Evolutionary conservation across 2,329 filamentous ascomycete genomes (phyloP).

Genomic region (Spiromastix sp.): DNA sequence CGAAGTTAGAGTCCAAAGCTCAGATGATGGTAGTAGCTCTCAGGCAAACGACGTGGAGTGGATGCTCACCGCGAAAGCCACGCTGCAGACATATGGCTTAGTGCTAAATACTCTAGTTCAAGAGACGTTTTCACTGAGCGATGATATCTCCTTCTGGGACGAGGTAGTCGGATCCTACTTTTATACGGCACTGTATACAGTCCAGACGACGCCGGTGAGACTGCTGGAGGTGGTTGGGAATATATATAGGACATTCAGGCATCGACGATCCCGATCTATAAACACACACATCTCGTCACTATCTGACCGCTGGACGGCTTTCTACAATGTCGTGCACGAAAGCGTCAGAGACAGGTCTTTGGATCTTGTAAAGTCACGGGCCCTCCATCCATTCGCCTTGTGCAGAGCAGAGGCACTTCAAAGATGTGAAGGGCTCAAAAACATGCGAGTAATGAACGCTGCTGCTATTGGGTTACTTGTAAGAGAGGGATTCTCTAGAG

Average conservation of each 20-base stretch:
- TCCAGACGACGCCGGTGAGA: slow-evolving; percentile 72
- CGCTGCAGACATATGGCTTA: slow-evolving; percentile 78
- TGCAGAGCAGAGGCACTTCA: slow-evolving; percentile 62
- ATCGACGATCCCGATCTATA: slow-evolving; percentile 21
- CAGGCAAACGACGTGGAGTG: slow-evolving; percentile 78
- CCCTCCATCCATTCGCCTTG: slow-evolving; percentile 69
- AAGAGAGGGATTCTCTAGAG: slow-evolving; percentile 69
- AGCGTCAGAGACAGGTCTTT: slow-evolving; percentile 65
- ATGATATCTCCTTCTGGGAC: slow-evolving; percentile 95
- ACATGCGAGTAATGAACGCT: slow-evolving; percentile 68
- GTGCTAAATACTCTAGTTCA: slow-evolving; percentile 68
- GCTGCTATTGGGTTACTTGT: slow-evolving; percentile 80
- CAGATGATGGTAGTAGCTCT: slow-evolving; percentile 25
- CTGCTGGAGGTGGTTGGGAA: slow-evolving; percentile 63
- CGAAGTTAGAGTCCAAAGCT: slow-evolving; percentile 17
- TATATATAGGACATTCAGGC: slow-evolving; percentile 49
- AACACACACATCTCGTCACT: slow-evolving; percentile 18
- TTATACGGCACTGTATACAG: slow-evolving; percentile 69
- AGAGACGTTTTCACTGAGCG: slow-evolving; percentile 69
- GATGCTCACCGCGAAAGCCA: slow-evolving; percentile 82
- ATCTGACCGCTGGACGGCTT: slow-evolving; percentile 44
- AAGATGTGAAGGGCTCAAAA: slow-evolving; percentile 62
- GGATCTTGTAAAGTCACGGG: slow-evolving; percentile 56
- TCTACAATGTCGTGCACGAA: slow-evolving; percentile 70
- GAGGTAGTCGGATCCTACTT: slow-evolving; percentile 69